Conservation (phyloP, 805 yeast genomes). For the Saturnispora diversa region DNA sequence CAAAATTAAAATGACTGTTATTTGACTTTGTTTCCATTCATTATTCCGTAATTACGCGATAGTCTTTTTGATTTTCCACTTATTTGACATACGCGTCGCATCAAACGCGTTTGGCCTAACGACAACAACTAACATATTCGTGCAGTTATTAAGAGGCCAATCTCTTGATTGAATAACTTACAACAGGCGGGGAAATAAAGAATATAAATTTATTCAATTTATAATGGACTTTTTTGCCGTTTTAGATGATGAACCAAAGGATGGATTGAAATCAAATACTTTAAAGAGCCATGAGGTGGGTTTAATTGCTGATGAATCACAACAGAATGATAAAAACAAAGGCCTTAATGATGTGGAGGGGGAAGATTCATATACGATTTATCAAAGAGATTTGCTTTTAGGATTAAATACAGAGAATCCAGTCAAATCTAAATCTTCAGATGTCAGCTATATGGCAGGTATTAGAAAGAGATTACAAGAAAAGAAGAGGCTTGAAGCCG, state of each 20-base stretch:
- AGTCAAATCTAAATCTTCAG: background rate
- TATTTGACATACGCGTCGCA: too few relatives aligned
- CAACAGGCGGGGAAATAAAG: too few relatives aligned
- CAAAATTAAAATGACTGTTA: too few relatives aligned
- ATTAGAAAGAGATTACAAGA: slow-evolving; percentile 8
- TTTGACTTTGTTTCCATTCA: too few relatives aligned
- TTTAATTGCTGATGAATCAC: background rate
- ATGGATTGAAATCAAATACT: background rate
- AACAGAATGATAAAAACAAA: background rate
- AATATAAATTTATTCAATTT: too few relatives aligned
- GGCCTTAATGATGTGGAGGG: too few relatives aligned
- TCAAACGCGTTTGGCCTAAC: too few relatives aligned
- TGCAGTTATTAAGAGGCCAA: too few relatives aligned
- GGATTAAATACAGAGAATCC: background rate
- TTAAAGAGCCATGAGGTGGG: background rate
- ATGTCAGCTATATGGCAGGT: slow-evolving; percentile 7
- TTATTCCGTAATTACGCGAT: too few relatives aligned
- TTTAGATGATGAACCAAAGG: background rate
- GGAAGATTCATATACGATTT: slow-evolving; percentile 1
- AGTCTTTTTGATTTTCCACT: too few relatives aligned
- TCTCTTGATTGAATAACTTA: too few relatives aligned
- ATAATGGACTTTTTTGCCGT: slow-evolving; percentile 2
- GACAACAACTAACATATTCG: too few relatives aligned
- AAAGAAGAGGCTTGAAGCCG: slow-evolving; percentile 6
- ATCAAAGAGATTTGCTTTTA: slow-evolving; percentile 8